A percentile compares a stretch with the other conserved stretches of the same genome.
Conservation (phyloP, 495 filamentous ascomycete species). For the Thermothielavioides terrestris region DNA sequence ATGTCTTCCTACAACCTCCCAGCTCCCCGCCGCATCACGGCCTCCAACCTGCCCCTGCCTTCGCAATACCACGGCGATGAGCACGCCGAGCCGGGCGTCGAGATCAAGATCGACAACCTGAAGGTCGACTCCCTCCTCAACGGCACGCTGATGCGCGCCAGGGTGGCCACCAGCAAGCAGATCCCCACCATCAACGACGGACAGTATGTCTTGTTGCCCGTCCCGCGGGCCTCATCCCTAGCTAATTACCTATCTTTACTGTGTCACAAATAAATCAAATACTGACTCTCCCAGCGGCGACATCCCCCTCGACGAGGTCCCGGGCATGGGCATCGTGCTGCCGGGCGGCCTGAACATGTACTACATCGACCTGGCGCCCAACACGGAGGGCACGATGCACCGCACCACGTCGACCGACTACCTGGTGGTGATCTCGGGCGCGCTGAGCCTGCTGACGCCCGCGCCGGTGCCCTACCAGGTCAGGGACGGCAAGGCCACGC, state of each 20-base stretch:
- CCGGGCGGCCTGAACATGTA: constrained; percentile 1
- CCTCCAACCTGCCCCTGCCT: neutral
- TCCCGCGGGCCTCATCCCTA: no score
- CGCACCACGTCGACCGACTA: neutral
- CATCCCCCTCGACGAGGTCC: neutral
- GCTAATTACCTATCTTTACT: no score
- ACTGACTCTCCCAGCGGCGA: neutral
- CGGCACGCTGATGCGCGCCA: neutral
- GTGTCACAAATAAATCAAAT: no score
- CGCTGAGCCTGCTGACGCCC: neutral
- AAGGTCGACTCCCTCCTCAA: neutral
- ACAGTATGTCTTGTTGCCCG: neutral
- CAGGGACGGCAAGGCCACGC: neutral
- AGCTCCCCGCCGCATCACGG: neutral
- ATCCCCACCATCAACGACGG: neutral
- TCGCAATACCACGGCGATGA: neutral
- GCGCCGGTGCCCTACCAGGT: neutral
- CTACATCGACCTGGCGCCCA: neutral
- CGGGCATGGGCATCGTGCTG: neutral
- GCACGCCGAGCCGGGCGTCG: neutral
- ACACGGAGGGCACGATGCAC: neutral
- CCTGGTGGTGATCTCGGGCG: neutral
- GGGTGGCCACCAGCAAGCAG: constrained; percentile 1
- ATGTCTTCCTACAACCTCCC: constrained; percentile 1
- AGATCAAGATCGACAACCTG: neutral